phyloP scores from a whole-genome alignment of 2,329 filamentous ascomycete genomes.

The Talaromyces verruculosus region DNA sequence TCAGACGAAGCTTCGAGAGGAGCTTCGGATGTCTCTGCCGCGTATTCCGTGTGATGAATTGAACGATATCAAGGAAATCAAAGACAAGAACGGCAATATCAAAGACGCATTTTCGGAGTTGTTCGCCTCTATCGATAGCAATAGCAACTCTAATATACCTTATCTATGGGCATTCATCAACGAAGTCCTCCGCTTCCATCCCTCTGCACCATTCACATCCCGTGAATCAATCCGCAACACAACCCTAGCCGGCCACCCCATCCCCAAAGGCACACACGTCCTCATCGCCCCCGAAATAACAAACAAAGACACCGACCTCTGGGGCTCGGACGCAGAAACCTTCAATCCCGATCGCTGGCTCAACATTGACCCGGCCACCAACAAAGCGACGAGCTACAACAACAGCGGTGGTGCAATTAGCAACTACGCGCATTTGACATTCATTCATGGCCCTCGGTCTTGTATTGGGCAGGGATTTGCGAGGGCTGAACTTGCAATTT shows the following conservation, averaged over 20 bases:
- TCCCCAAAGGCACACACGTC: conserved; percentile 71
- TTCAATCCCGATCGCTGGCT: conserved; percentile 83
- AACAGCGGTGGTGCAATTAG: conserved; percentile 68
- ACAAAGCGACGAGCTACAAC: conserved; percentile 29
- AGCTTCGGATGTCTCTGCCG: conserved; percentile 64
- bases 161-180: conserved; percentile 78
- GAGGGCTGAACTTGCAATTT: conserved; percentile 80
- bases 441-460: conserved; percentile 30
- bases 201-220: conserved; percentile 69
- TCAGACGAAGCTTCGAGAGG: conserved; percentile 65
- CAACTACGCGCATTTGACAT: conserved; percentile 43
- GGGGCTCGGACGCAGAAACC: conserved; percentile 70
- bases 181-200: conserved; percentile 71
- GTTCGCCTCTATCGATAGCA: conserved; percentile 9
- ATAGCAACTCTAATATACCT: conserved; percentile 61
- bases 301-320: conserved; percentile 68
- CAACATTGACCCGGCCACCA: conserved; percentile 35
- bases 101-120: background rate
- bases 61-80: conserved; percentile 54
- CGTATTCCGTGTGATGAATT: conserved; percentile 35
- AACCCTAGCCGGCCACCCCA: conserved; percentile 59
- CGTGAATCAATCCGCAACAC: conserved; percentile 67
- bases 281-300: conserved; percentile 65
- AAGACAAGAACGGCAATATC: conserved; percentile 47
- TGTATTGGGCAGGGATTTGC: conserved; percentile 28